Conservation (phyloP, 202 grass and related monocot genomes). For the Setaria viridis region DNA sequence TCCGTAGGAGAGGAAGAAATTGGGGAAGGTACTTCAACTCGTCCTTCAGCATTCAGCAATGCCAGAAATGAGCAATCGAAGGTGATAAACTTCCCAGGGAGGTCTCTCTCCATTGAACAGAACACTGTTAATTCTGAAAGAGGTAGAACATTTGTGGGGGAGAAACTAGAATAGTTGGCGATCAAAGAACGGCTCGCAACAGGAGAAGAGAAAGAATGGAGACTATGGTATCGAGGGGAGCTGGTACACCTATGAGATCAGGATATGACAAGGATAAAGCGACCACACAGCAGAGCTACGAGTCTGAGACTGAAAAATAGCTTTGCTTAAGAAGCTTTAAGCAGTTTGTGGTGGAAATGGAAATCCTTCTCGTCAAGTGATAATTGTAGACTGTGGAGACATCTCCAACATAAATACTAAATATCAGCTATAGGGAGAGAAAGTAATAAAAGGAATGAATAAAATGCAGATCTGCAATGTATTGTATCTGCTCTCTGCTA, state of each 20-base stretch:
- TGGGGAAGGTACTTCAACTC: slow-evolving; percentile 35
- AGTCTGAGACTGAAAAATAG: slow-evolving; percentile 53
- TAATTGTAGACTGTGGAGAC: no score
- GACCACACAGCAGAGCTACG: slow-evolving; percentile 4
- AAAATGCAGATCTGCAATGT: no score
- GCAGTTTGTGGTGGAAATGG: no score
- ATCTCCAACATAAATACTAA: no score
- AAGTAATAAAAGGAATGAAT: no score
- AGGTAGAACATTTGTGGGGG: slow-evolving; percentile 35
- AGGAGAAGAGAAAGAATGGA: slow-evolving; percentile 44
- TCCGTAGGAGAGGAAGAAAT: slow-evolving; percentile 44
- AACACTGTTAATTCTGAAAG: slow-evolving; percentile 41
- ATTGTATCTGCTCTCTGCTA: no score
- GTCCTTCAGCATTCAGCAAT: slow-evolving; percentile 28
- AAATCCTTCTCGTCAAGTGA: no score
- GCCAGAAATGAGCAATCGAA: slow-evolving; percentile 39
- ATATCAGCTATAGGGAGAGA: no score
- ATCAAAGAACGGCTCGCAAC: slow-evolving; percentile 36
- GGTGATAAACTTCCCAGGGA: slow-evolving; percentile 55
- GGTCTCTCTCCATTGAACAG: slow-evolving; percentile 22
- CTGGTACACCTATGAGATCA: slow-evolving; percentile 45
- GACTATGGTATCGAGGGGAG: slow-evolving; percentile 22
- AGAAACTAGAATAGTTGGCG: slow-evolving; percentile 62
- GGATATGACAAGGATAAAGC: slow-evolving; percentile 51
- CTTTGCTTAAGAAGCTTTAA: no score